Evolutionary conservation across 2,329 filamentous ascomycete species (phyloP).

Genomic region (Hypoxylon sp.): DNA sequence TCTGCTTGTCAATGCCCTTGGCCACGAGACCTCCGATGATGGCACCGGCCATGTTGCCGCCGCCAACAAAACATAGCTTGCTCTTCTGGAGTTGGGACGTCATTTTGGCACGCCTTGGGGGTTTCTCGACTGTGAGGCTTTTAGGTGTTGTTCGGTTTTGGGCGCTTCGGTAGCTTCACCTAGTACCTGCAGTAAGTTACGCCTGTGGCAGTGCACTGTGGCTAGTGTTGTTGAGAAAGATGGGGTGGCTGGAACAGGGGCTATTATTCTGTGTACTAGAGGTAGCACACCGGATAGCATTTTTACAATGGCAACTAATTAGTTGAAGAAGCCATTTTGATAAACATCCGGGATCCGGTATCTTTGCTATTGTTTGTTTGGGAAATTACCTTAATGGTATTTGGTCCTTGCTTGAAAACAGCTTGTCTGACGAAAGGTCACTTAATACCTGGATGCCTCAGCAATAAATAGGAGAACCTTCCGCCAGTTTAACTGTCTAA

Average conservation of each 20-base stretch:
- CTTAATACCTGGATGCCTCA: no score
- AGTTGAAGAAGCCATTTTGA: no score
- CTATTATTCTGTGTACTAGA: not conserved
- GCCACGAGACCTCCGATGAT: slow-evolving; percentile 65
- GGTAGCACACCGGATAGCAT: no score
- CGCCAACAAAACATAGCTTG: slow-evolving; percentile 55
- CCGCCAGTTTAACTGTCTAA: no score
- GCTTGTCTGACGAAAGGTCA: no score
- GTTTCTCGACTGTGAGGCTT: slow-evolving; percentile 13
- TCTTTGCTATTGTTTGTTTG: no score
- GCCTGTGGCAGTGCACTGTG: slow-evolving; percentile 16
- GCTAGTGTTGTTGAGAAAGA: not conserved
- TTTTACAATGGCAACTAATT: no score
- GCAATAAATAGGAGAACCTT: no score
- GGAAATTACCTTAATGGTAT: no score
- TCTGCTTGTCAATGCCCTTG: slow-evolving; percentile 60
- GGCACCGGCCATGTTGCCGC: slow-evolving; percentile 68
- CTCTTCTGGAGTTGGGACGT: slow-evolving; percentile 50
- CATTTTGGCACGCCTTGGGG: slow-evolving; percentile 41
- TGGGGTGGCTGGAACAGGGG: slow-evolving; percentile 1
- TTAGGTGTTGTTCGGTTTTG: slow-evolving; percentile 10
- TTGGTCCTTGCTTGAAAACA: no score
- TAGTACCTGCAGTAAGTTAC: slow-evolving; percentile 1
- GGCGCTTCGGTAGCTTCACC: slow-evolving; percentile 1
- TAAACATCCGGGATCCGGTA: no score